Base-by-base conservation (phyloP, 1,284 basidiomycete species). In the Cryptococcus sp. region DNA sequence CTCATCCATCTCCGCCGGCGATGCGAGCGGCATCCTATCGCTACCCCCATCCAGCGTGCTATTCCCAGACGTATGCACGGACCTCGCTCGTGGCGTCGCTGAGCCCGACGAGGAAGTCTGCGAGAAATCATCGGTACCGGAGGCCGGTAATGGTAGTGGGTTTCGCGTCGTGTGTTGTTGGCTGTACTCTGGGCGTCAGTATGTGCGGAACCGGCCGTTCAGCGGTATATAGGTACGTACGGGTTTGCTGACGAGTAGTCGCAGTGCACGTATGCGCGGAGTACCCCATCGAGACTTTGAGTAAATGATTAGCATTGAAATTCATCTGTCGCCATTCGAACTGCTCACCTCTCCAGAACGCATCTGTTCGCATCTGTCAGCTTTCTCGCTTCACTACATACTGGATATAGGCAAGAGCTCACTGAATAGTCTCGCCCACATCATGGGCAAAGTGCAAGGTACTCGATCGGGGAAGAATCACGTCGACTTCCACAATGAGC, bases 401-500 rank as follows among this genome's bases (percentile, higher is more conserved):
- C 15, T 3, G 31, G 27, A 6, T 39, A 13, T 16, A 1, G 7
- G 16, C 2, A 17, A 11, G 10, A 11, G 61, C 71, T 65, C 58
- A 77, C 70, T 78, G 77, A 22, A 77, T 74, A 10, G 77, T 79
- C 70, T 80, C 79, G 19, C 80, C 80, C 1, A 81, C 61, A 62
- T 82, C 78, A 59, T 81, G 80, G 8, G 80, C 80, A 49, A 74
- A 74, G 39, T 80, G 80, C 7, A 82, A 65, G 0, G 76, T 70
- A 13, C 78, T 80, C 1, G 74, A 62, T 17, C 69, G 61, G 0
- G 81, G 81, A 2, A 83, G 69, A 46, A 82, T 79, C 19, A 81
- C 76, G 53, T 80, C 78, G 25, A 79, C 68, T 56, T 83, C 81
- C 16, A 81, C 79, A 27, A 81, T 72, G n/a, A 80, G 60, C 53